Evolutionary conservation across 495 filamentous ascomycete species (phyloP).

Genomic region (Aspergillus taichungensis): DNA sequence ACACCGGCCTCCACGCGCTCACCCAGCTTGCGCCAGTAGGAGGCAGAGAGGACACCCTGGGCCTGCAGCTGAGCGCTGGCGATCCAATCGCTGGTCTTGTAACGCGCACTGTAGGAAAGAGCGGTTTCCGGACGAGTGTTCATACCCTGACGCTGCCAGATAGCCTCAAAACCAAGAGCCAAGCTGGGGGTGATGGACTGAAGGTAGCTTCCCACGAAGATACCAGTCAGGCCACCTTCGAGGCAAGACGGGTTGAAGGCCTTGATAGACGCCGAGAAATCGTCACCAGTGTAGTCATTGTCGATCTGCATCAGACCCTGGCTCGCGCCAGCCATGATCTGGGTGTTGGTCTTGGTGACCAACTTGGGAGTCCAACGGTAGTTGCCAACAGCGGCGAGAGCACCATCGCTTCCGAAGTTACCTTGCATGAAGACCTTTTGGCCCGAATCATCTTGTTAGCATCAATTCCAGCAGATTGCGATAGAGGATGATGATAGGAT

Average conservation of each 20-base stretch:
- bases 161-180: slow-evolving; percentile 80
- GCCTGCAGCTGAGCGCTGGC: slow-evolving; percentile 77
- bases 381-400: slow-evolving; percentile 77
- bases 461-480: neutral
- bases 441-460: slow-evolving; percentile 2
- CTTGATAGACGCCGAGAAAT: slow-evolving; percentile 89
- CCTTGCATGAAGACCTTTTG: slow-evolving; percentile 87
- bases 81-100: slow-evolving; percentile 85
- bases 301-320: slow-evolving; percentile 81
- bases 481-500: neutral
- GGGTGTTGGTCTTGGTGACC: slow-evolving; percentile 75
- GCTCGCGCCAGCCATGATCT: slow-evolving; percentile 57
- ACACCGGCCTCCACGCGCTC: slow-evolving; percentile 95
- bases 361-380: slow-evolving; percentile 71
- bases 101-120: slow-evolving; percentile 80
- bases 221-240: slow-evolving; percentile 86
- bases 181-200: slow-evolving; percentile 85
- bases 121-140: slow-evolving; percentile 74
- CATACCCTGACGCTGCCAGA: slow-evolving; percentile 80
- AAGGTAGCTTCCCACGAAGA: slow-evolving; percentile 90
- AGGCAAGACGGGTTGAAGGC: slow-evolving; percentile 86
- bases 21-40: slow-evolving; percentile 90
- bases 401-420: slow-evolving; percentile 82
- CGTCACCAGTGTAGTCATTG: slow-evolving; percentile 83
- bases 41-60: slow-evolving; percentile 77